A percentile compares a stretch with the other conserved stretches of the same genome.
phyloP scores from a whole-genome alignment of 2,329 filamentous ascomycete species.

The Aspergillus pseudotamarii region DNA sequence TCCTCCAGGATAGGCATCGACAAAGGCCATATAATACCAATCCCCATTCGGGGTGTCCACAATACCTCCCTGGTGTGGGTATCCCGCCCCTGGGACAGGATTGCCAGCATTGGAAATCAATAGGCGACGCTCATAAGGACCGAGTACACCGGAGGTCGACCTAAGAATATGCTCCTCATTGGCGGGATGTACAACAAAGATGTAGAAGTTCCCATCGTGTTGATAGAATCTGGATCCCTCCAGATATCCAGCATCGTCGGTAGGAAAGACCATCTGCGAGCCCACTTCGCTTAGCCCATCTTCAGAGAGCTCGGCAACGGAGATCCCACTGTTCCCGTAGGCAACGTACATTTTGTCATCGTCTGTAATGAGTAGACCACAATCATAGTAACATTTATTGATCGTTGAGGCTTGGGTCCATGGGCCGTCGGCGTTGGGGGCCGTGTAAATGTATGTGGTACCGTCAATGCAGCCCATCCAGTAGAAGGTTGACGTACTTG shows the following conservation, averaged over 20 bases:
- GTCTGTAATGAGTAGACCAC: conserved; percentile 56
- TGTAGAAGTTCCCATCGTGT: conserved; percentile 59
- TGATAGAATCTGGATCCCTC: conserved; percentile 57
- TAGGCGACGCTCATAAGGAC: conserved; percentile 53
- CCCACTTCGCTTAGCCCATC: conserved; percentile 53
- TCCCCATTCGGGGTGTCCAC: conserved; percentile 55
- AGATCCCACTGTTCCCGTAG: conserved; percentile 55
- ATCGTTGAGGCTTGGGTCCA: conserved; percentile 47
- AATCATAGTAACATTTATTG: conserved; percentile 59
- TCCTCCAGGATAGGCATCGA: conserved; percentile 59
- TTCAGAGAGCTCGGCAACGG: conserved; percentile 54
- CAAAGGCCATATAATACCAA: conserved; percentile 64
- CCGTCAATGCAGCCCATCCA: conserved; percentile 61
- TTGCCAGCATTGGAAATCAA: conserved; percentile 49
- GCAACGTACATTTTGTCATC: conserved; percentile 63
- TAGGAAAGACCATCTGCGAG: conserved; percentile 49
- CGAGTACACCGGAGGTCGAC: conserved; percentile 49
- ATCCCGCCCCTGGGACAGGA: conserved; percentile 50
- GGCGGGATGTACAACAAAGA: conserved; percentile 54
- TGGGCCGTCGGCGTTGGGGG: conserved; percentile 44
- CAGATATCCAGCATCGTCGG: neutral
- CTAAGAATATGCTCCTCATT: conserved; percentile 48
- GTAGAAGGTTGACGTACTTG: conserved; percentile 55
- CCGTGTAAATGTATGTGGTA: conserved; percentile 58
- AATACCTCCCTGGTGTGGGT: conserved; percentile 59